These are phyloP conservation scores for Verticillium klebahnii DNA, from an alignment of 2,329 filamentous ascomycete genomes.

Conservation along the genomic window DNA sequence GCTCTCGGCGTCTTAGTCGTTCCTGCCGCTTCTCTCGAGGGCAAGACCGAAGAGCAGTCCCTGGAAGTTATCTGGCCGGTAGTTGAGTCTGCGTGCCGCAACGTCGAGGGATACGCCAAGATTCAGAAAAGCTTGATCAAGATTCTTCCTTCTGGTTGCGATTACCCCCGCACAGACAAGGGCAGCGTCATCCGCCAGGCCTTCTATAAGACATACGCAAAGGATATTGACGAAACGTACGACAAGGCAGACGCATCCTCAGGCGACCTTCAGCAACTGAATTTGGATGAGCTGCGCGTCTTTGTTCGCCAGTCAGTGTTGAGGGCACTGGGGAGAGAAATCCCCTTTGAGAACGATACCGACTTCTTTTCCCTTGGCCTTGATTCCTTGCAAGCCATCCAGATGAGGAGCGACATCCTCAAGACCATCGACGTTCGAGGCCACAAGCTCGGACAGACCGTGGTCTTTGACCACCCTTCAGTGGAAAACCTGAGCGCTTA, in stretches of 20 bases:
- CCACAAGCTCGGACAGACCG: constrained; percentile 44
- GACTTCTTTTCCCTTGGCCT: constrained; percentile 57
- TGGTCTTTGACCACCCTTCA: constrained; percentile 54
- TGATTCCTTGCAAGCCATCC: constrained; percentile 55
- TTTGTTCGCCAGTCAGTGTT: constrained; percentile 28
- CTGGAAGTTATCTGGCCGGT: constrained; percentile 26
- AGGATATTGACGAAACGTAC: constrained; percentile 22
- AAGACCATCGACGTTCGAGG: constrained; percentile 44
- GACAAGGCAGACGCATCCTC: constrained; percentile 18
- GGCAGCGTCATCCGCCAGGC: constrained; percentile 24
- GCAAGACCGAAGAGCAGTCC: constrained; percentile 18
- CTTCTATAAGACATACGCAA: constrained; percentile 10
- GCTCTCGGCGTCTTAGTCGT: constrained; percentile 56
- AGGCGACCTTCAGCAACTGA: constrained; percentile 12
- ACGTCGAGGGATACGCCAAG: constrained; percentile 23
- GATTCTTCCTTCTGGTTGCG: constrained; percentile 35
- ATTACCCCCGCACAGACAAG: constrained; percentile 35
- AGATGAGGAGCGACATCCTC: constrained; percentile 47
- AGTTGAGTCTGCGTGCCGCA: constrained; percentile 24
- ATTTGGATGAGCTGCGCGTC: constrained; percentile 21
- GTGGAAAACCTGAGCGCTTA: constrained; percentile 38
- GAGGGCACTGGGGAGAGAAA: constrained; percentile 17
- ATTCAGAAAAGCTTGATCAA: constrained; percentile 45
- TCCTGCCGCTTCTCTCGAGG: constrained; percentile 13
- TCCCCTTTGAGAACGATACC: constrained; percentile 28